These are phyloP conservation scores for Petunia axillaris DNA, from an alignment of 257 asterid species.

Conservation along the genomic window DNA sequence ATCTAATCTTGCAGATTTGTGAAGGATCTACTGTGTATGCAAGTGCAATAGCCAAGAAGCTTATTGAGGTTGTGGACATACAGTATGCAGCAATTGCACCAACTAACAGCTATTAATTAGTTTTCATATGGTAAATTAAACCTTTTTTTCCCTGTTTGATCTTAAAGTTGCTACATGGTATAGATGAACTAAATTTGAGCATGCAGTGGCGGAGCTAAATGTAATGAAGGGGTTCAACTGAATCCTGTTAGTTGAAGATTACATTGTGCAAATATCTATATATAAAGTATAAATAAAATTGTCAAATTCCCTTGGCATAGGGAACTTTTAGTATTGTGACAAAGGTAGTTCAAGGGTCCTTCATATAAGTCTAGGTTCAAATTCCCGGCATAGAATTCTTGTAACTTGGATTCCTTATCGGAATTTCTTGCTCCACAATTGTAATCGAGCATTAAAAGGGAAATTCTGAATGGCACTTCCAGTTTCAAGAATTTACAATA, in stretches of 20 bases:
- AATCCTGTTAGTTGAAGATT: too few species aligned
- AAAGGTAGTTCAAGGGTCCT: too few species aligned
- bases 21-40: constrained; percentile 90
- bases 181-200: too few species aligned
- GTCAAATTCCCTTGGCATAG: too few species aligned
- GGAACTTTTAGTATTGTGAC: too few species aligned
- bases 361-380: too few species aligned
- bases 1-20: constrained; percentile 66
- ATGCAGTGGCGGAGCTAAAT: too few species aligned
- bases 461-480: not conserved
- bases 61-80: constrained; percentile 80
- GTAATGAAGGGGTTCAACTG: too few species aligned
- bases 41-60: constrained; percentile 85
- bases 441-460: not conserved
- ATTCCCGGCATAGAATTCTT: too few species aligned
- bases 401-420: too few species aligned
- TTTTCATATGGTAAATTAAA: not conserved
- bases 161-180: not conserved
- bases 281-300: too few species aligned
- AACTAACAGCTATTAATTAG: constrained; percentile 56
- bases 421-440: not conserved
- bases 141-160: not conserved
- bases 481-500: not conserved
- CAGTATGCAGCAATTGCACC: constrained; percentile 69
- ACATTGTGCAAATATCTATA: too few species aligned